A percentile compares a stretch with the other conserved stretches of the same genome.
These are phyloP conservation scores for Malus hybrid DNA, from an alignment of 331 rosid species.

Conservation along the genomic window DNA sequence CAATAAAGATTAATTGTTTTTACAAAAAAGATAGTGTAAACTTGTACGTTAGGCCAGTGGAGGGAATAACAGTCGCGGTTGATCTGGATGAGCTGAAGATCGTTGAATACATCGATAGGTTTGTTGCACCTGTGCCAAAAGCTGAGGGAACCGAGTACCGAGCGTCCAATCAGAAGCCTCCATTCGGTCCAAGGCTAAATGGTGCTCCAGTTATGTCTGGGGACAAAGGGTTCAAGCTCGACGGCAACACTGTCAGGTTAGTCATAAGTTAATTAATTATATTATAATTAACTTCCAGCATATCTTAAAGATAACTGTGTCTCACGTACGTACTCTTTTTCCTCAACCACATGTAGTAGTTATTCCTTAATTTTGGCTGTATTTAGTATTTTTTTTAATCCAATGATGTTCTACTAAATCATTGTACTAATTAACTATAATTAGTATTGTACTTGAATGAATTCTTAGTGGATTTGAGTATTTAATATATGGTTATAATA, in stretches of 20 bases:
- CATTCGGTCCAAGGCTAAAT: slow-evolving; percentile 40
- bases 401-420: no score
- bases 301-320: background rate
- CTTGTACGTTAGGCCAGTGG: slow-evolving; percentile 48
- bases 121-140: slow-evolving; percentile 34
- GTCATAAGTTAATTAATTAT: background rate
- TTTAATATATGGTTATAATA: no score
- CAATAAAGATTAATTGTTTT: slow-evolving; percentile 30
- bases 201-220: slow-evolving; percentile 14
- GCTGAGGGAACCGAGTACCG: slow-evolving; percentile 50
- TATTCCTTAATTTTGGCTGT: no score
- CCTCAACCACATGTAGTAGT: no score
- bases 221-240: slow-evolving; percentile 38
- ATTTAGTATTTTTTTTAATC: no score
- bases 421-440: no score
- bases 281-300: background rate
- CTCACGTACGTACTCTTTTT: background rate
- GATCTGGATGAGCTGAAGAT: slow-evolving; percentile 54
- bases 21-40: slow-evolving; percentile 35
- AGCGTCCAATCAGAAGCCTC: slow-evolving; percentile 39
- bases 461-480: no score
- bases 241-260: slow-evolving; percentile 45
- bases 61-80: slow-evolving; percentile 47
- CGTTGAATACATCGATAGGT: slow-evolving; percentile 40
- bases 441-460: no score